Conservation (phyloP, 1,284 basidiomycete genomes). For the Leccinum subspadiceum region DNA sequence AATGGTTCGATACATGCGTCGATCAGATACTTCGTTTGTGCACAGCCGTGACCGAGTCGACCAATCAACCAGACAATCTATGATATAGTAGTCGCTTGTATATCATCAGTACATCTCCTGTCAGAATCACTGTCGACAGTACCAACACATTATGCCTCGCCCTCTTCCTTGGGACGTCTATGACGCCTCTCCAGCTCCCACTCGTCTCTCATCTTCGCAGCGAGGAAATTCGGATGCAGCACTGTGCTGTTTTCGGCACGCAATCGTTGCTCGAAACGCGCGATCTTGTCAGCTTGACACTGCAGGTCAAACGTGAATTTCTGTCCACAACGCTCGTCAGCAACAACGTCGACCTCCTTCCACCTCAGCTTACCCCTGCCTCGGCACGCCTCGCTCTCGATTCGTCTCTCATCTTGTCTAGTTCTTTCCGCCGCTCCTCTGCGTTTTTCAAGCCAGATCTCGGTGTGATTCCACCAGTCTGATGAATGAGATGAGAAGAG, state of each 20-base stretch:
- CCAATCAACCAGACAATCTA: not conserved
- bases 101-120: conserved; percentile 17
- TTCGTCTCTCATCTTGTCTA: conserved; percentile 71
- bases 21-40: conserved; percentile 49
- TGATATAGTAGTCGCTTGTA: conserved; percentile 8
- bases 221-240: conserved; percentile 66
- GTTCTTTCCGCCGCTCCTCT: conserved; percentile 64
- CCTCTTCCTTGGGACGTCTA: conserved; percentile 32
- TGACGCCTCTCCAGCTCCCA: conserved; percentile 35
- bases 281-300: conserved; percentile 64
- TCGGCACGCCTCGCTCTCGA: conserved; percentile 55
- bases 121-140: conserved; percentile 1
- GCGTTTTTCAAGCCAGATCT: conserved; percentile 65
- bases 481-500: conserved; percentile 2
- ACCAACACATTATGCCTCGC: conserved; percentile 28
- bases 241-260: conserved; percentile 48
- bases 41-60: conserved; percentile 5
- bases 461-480: conserved; percentile 51
- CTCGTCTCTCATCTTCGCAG: conserved; percentile 55
- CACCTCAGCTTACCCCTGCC: conserved; percentile 47
- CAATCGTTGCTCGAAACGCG: conserved; percentile 60
- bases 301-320: conserved; percentile 66
- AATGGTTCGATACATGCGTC: conserved; percentile 65
- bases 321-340: conserved; percentile 37
- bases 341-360: not conserved